Conservation (phyloP, 2,329 filamentous ascomycete genomes). For the Magnaporthales sp. region DNA sequence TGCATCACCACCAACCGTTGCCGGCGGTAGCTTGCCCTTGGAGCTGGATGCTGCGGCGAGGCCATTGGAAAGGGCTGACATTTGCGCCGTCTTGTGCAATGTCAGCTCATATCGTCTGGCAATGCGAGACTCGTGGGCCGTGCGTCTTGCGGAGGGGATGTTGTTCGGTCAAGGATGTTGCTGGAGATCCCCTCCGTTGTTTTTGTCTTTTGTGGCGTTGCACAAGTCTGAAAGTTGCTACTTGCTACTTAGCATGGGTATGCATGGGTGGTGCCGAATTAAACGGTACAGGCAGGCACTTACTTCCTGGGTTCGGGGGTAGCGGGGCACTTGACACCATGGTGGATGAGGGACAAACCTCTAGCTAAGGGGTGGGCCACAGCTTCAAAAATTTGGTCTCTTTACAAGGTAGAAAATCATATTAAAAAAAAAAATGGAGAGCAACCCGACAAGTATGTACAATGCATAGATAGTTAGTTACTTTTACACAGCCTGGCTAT, state of each 20-base stretch:
- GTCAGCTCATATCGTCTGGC: conserved; percentile 33
- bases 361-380: no score
- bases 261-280: not conserved
- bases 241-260: not conserved
- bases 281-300: not conserved
- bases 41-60: conserved; percentile 16
- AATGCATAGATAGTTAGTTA: not conserved
- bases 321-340: not conserved
- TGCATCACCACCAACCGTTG: conserved; percentile 1
- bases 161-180: not conserved
- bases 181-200: conserved; percentile 12
- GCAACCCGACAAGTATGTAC: not conserved
- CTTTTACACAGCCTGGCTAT: conserved; percentile 54
- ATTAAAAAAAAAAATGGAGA: not conserved
- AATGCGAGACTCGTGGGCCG: conserved; percentile 4
- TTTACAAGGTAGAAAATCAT: not conserved
- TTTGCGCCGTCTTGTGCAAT: conserved; percentile 29
- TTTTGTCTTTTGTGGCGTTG: not conserved
- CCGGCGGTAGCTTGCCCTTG: conserved; percentile 7
- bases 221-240: not conserved
- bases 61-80: conserved; percentile 39
- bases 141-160: not conserved
- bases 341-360: not conserved
- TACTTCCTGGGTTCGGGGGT: not conserved
- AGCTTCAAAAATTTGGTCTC: no score